Conservation (phyloP, 2,329 filamentous ascomycete species). For the Monilinia laxa region DNA sequence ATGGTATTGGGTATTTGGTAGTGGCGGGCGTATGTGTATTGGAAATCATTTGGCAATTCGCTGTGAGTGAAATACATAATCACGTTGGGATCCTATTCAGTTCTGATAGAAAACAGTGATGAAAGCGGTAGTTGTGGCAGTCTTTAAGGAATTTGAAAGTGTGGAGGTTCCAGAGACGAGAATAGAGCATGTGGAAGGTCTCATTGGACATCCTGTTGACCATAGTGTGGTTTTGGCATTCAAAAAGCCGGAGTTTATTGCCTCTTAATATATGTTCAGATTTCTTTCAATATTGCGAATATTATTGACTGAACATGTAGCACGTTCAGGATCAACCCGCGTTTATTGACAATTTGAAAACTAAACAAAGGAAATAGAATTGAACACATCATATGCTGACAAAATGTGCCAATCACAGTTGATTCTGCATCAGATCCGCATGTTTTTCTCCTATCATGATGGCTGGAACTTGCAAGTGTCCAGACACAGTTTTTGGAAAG, state of each 20-base stretch:
- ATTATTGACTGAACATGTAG: not conserved
- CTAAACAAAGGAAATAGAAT: not conserved
- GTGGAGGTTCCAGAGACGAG: slow-evolving; percentile 58
- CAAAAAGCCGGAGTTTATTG: not conserved
- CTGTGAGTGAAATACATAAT: slow-evolving; percentile 41
- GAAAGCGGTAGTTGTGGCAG: slow-evolving; percentile 64
- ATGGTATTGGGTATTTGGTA: slow-evolving; percentile 65
- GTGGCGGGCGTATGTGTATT: slow-evolving; percentile 64
- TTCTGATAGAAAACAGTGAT: slow-evolving; percentile 53
- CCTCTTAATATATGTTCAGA: not conserved
- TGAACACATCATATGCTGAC: not conserved
- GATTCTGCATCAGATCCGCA: slow-evolving; percentile 23
- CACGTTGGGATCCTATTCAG: not conserved
- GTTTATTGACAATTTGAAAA: not conserved
- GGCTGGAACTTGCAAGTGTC: slow-evolving; percentile 32
- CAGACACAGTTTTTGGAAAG: slow-evolving; percentile 32
- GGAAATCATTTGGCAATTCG: slow-evolving; percentile 63
- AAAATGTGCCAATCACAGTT: not conserved
- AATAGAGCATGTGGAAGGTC: slow-evolving; percentile 58
- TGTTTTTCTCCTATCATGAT: slow-evolving; percentile 36
- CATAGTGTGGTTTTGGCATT: slow-evolving; percentile 8
- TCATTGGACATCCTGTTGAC: not conserved
- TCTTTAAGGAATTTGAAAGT: slow-evolving; percentile 66
- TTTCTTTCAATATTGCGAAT: too few relatives aligned
- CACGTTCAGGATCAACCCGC: not conserved